Base-by-base conservation (phyloP, 2,329 filamentous ascomycete species). In the Fusarium sp. region DNA sequence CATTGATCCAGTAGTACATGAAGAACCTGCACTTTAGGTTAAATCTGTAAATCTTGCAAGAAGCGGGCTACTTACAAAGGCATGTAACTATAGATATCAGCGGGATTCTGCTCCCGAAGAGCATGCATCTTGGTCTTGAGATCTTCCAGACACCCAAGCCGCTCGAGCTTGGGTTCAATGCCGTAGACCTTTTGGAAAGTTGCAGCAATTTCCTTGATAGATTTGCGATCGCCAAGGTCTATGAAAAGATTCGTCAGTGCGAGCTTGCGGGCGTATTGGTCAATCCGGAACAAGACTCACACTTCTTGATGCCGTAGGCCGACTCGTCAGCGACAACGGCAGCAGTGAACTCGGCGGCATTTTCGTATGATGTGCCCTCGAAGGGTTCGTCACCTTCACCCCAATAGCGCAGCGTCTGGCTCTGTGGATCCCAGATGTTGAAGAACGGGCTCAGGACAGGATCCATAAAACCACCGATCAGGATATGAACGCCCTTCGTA, bases 361-460 rank as follows among this genome's bases (percentile, higher is more conserved):
- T 77, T 15, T 68, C 72, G 60, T 82, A 83, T 0, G 76, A 79
- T 2, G 79, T 82, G 4, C 63, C 65, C 61, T 84, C 81, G 77
- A 73, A 80, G 1, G 69, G 41, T 65, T 83, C 82, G 16, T 78
- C 70, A 0, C 81, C 80, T 6, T 71, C 73, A 1, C 81, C 81
- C 78, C 78, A 83, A 58, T 76, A 80, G 18, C 62, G 62, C 16
- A 81, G 73, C 1, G 61, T 76, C 3, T 70, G 58, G 9, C 66
- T 72, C 39, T 72, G 48, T 6, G 47, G 28, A 46, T 60, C 30
- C 27, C 30, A 60, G 15, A 84, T 68, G 60, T 83, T 8, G 9
- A 43, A 43, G 4, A 43, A 23, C 3, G 40, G 40, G 9, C 40
- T 43, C 10, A 43, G 12, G n/a, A 43, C 13, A 4, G 40, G 40